phyloP scores from a whole-genome alignment of 257 asterid species.

The Solanum virginianum region DNA sequence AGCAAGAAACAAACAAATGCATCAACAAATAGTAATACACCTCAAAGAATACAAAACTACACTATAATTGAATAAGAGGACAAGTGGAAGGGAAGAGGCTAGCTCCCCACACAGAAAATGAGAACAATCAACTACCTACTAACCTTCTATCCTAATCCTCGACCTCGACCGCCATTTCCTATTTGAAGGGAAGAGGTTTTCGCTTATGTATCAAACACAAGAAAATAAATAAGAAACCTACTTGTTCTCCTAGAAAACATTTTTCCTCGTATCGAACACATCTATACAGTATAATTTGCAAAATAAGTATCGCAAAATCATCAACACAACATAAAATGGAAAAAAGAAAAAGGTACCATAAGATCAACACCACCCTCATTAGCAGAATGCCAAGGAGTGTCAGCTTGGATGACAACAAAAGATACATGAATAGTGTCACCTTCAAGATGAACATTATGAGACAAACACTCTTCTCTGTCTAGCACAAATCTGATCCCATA shows the following conservation, averaged over 20 bases:
- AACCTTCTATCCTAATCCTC: background rate
- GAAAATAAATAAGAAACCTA: background rate
- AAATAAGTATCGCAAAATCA: too few relatives aligned
- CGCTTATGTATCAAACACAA: background rate
- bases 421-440: conserved; percentile 76
- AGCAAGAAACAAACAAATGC: too few relatives aligned
- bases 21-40: background rate
- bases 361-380: conserved; percentile 75
- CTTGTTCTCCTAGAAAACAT: background rate
- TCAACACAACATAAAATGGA: background rate
- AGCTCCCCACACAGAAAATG: background rate
- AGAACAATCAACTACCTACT: background rate
- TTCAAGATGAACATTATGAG: conserved; percentile 77
- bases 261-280: background rate
- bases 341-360: conserved; percentile 39
- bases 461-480: conserved; percentile 83
- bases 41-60: background rate
- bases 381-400: conserved; percentile 68
- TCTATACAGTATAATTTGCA: too few relatives aligned
- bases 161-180: background rate
- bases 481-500: conserved; percentile 74
- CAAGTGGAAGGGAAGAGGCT: background rate
- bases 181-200: too few relatives aligned
- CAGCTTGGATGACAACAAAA: conserved; percentile 79
- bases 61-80: background rate